These are phyloP conservation scores for Boletus sp. DNA, from an alignment of 768 basidiomycete species.

Conservation along the genomic window DNA sequence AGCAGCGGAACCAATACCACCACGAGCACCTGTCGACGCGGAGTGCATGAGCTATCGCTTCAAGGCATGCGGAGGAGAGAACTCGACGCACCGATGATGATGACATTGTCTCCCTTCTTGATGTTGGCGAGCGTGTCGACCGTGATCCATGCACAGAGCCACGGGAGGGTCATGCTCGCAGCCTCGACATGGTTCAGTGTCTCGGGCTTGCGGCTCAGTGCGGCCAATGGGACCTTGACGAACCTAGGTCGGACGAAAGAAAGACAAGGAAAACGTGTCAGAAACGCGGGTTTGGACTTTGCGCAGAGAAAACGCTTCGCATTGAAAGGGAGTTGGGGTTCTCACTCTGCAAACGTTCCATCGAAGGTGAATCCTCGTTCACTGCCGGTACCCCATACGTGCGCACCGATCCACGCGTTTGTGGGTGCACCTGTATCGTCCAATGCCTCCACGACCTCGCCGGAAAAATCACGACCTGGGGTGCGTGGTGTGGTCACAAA, in stretches of 20 bases:
- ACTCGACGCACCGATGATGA: conserved; percentile 27
- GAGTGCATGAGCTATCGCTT: background rate
- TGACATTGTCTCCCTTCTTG: conserved; percentile 31
- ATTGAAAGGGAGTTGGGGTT: background rate
- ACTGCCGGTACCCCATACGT: conserved; percentile 36
- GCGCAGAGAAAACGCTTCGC: background rate
- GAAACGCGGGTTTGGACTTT: background rate
- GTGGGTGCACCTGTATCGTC: conserved; percentile 20
- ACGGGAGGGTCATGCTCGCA: conserved; percentile 33
- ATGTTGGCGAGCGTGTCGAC: conserved; percentile 33
- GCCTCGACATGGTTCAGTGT: conserved; percentile 24
- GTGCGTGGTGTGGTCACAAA: conserved; percentile 34
- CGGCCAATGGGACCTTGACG: conserved; percentile 27
- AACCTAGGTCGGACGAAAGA: conserved; percentile 16
- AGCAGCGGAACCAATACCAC: conserved; percentile 34
- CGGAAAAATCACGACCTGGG: conserved; percentile 34
- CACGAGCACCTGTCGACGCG: conserved; percentile 28
- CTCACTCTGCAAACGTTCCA: conserved; percentile 35
- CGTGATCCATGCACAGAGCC: conserved; percentile 38
- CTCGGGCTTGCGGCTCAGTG: conserved; percentile 31
- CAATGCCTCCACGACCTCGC: conserved; percentile 32
- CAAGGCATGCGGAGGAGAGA: background rate
- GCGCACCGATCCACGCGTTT: conserved; percentile 24
- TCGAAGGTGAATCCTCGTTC: conserved; percentile 32
- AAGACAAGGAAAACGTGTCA: background rate